Evolutionary conservation across 2,329 filamentous ascomycete species (phyloP).

Genomic region (Aureobasidium sp.): DNA sequence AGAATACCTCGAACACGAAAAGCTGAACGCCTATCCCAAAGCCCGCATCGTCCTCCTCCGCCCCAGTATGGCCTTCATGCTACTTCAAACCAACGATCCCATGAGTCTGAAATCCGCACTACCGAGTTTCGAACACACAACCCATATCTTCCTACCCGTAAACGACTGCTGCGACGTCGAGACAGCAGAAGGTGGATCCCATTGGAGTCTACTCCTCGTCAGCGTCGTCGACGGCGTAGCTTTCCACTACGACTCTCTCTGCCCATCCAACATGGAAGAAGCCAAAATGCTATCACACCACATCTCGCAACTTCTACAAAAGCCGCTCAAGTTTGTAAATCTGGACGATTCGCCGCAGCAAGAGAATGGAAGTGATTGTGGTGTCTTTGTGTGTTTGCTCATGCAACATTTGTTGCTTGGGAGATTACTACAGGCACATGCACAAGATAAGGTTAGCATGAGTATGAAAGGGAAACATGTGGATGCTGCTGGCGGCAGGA

Average conservation of each 20-base stretch:
- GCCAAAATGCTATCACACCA: slow-evolving; percentile 63
- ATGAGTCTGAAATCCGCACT: slow-evolving; percentile 58
- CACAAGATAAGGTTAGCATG: slow-evolving; percentile 86
- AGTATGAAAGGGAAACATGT: slow-evolving; percentile 79
- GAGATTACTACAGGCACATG: slow-evolving; percentile 69
- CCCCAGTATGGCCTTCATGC: slow-evolving; percentile 85
- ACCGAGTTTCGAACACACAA: slow-evolving; percentile 71
- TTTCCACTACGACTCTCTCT: slow-evolving; percentile 92
- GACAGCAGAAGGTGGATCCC: slow-evolving; percentile 79
- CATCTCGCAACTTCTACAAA: slow-evolving; percentile 60
- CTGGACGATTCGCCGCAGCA: slow-evolving; percentile 83
- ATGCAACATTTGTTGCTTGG: slow-evolving; percentile 93
- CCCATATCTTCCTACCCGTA: slow-evolving; percentile 91
- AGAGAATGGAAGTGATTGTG: slow-evolving; percentile 87
- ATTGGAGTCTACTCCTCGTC: slow-evolving; percentile 92
- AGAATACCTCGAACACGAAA: slow-evolving; percentile 89
- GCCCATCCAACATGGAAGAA: slow-evolving; percentile 66
- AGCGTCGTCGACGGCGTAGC: slow-evolving; percentile 81
- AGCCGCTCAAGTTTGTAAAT: slow-evolving; percentile 66
- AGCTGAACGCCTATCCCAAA: slow-evolving; percentile 69
- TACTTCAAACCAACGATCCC: slow-evolving; percentile 64
- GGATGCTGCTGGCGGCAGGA: slow-evolving; percentile 70
- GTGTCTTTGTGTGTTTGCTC: slow-evolving; percentile 88
- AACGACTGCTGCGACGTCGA: slow-evolving; percentile 76
- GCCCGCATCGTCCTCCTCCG: slow-evolving; percentile 85